A percentile compares a stretch with the other conserved stretches of the same genome.
Evolutionary conservation across 768 basidiomycete genomes (phyloP).

Genomic region (Chiua virens): DNA sequence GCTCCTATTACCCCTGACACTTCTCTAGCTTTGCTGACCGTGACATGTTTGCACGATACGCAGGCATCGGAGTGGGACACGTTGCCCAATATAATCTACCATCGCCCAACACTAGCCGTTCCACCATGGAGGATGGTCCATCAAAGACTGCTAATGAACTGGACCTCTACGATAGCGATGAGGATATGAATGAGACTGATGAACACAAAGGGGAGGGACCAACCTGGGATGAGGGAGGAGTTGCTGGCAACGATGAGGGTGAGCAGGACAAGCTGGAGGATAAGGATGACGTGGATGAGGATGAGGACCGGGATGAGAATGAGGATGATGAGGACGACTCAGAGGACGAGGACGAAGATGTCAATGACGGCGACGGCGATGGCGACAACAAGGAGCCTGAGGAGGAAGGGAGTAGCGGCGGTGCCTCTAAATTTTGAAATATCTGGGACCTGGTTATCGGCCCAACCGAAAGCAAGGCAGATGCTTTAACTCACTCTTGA

Average conservation of each 20-base stretch:
- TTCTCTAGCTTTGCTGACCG: background rate
- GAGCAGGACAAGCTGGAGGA: too few species aligned
- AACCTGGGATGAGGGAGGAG: too few species aligned
- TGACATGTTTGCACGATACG: slow-evolving; percentile 6
- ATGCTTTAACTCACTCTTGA: too few species aligned
- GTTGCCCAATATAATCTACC: background rate
- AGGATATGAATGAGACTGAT: too few species aligned
- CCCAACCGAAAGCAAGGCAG: too few species aligned
- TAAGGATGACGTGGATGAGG: background rate
- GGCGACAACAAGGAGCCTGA: too few species aligned
- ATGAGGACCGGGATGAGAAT: background rate
- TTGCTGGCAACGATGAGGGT: background rate
- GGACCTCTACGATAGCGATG: background rate
- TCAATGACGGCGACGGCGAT: background rate
- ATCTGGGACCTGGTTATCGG: too few species aligned
- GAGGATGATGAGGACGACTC: background rate
- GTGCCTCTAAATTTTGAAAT: too few species aligned
- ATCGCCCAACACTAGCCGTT: background rate
- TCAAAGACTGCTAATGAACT: too few species aligned
- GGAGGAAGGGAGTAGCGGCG: too few species aligned
- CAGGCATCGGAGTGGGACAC: slow-evolving; percentile 5
- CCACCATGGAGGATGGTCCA: too few species aligned
- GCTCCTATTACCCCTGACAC: background rate
- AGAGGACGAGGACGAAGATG: background rate
- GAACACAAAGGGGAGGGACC: too few species aligned